Base-by-base conservation (phyloP, 2,329 filamentous ascomycete genomes). In the Lachnellula cervina region DNA sequence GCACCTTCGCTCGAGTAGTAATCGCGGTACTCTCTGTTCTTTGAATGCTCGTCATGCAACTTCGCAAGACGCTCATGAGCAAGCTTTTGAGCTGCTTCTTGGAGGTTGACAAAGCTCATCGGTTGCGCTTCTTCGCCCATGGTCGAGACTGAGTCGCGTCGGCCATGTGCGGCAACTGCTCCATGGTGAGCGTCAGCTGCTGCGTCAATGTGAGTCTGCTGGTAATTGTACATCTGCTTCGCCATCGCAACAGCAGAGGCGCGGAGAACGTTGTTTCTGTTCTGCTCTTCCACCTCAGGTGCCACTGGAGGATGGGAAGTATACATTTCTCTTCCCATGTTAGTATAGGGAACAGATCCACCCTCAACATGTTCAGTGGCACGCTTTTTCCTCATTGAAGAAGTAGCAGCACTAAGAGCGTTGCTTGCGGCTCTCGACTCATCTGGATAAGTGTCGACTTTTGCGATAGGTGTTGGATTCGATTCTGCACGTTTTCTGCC, bases 181-280 rank as follows among this genome's bases (percentile, higher is more conserved):
- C 69, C 71, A 35, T 46, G 50, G 19, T 64, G 62, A 13, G 62
- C 57, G 42, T 55, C 56, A 11, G 68, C 67, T 7, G 68, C 69
- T 14, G 64, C 69, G 11, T 77, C 70, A 1, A 66, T 67, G 51
- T 75, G 74, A 60, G 73, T 81, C 59, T 89, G 83, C 63, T 90
- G 86, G 35, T 82, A 76, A 11, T 77, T 81, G 68, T 91, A 96
- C 84, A 96, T 93, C 63, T 87, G 83, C 71, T 87, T 88, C 6
- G 92, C 91, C 90, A 97, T 96, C 11, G 88, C 89, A 3, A 96
- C 77, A 2, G 92, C 90, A 19, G 90, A 93, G 32, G 90, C 89
- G 60, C 87, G 87, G 2, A 96, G 76, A 4, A 85, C 83, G 62
- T 90, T 87, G 45, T 86, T 81, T 56, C 81, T 83, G 59, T 81